Evolutionary conservation across 1,284 basidiomycete genomes (phyloP), one percentile per base, ranked within the genome.

Genomic region (Trametes pubescens): DNA sequence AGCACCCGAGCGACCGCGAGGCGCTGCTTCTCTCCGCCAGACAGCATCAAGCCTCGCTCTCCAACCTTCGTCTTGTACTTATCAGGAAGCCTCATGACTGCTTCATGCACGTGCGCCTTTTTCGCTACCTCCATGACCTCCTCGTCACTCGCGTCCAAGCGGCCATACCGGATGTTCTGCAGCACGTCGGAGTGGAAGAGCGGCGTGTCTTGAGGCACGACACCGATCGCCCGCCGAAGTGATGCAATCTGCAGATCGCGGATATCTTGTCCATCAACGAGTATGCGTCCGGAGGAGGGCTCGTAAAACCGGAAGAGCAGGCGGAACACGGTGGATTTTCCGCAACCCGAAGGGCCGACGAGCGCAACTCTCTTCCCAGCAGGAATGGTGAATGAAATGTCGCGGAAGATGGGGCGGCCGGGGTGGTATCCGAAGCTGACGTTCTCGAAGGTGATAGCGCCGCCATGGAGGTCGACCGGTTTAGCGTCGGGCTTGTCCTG

Each of bases 151-250:
- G 96, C 96, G 62, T 90, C 87, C 32, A 99, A 79, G n/a, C 92
- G 83, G 0, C 97, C 97, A 75, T 99, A 99, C 8, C 95, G 85
- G 56, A 99, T 89, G 74, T 99, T 99, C 76, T 98, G 94, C 82
- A 97, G 82, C 57, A 99, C 92, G 74, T 98, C 91, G 18, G 92
- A 91, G 77, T 99, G 96, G 85, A 99, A 99, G 6, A 99, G 82
- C 1, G 97, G 96, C 21, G 97, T 99, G 73, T 99, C 98, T 77
- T 99, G 97, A 0, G 97, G 98, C 0, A 99, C 98, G 11, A 99
- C 94, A 1, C 97, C 98, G 51, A 99, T 91, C 0, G 85, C 81
- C 52, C 80, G 80, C 21, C 97, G 85, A 0, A 99, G 81, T 47
- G 88, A 92, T 43, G 87, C 84, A 51, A 98, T 78, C 68, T 91